phyloP scores from a whole-genome alignment of 768 basidiomycete species.

The Boletus fagicola region DNA sequence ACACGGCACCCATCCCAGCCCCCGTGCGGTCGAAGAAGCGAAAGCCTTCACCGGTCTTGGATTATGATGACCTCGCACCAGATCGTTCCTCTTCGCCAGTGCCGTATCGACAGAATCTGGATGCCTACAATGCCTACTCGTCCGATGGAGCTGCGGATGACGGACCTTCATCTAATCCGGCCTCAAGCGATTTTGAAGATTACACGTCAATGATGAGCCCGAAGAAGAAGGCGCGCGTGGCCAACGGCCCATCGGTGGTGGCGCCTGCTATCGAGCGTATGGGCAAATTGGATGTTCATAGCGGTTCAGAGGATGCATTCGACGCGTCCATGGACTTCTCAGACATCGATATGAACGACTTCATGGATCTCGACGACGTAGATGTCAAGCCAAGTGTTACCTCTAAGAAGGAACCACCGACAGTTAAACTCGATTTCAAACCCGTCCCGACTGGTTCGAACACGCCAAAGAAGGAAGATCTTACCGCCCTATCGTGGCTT shows the following conservation, averaged over 20 bases:
- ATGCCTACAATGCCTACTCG: slow-evolving; percentile 38
- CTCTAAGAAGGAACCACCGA: slow-evolving; percentile 19
- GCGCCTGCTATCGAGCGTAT: slow-evolving; percentile 59
- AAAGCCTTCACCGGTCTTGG: too few relatives aligned
- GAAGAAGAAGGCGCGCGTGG: slow-evolving; percentile 57
- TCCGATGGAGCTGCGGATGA: slow-evolving; percentile 33
- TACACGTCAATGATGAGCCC: slow-evolving; percentile 53
- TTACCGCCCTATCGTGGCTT: slow-evolving; percentile 61
- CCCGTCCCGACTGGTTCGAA: not conserved
- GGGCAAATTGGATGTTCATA: slow-evolving; percentile 57
- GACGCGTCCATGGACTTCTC: slow-evolving; percentile 50
- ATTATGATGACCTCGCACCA: too few relatives aligned
- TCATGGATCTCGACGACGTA: slow-evolving; percentile 59
- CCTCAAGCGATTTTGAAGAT: slow-evolving; percentile 57
- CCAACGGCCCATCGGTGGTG: slow-evolving; percentile 41
- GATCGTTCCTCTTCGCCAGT: slow-evolving; percentile 41
- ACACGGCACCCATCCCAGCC: too few relatives aligned
- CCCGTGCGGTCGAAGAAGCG: too few relatives aligned
- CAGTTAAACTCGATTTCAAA: slow-evolving; percentile 15
- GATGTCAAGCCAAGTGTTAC: slow-evolving; percentile 42
- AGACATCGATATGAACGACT: slow-evolving; percentile 56
- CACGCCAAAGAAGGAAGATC: slow-evolving; percentile 44
- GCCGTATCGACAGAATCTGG: slow-evolving; percentile 33
- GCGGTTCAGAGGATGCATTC: slow-evolving; percentile 49
- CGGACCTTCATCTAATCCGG: slow-evolving; percentile 17